Evolutionary conservation across 2,329 filamentous ascomycete genomes (phyloP), one percentile per base, ranked within the genome.

Genomic region (Botrytis aclada): DNA sequence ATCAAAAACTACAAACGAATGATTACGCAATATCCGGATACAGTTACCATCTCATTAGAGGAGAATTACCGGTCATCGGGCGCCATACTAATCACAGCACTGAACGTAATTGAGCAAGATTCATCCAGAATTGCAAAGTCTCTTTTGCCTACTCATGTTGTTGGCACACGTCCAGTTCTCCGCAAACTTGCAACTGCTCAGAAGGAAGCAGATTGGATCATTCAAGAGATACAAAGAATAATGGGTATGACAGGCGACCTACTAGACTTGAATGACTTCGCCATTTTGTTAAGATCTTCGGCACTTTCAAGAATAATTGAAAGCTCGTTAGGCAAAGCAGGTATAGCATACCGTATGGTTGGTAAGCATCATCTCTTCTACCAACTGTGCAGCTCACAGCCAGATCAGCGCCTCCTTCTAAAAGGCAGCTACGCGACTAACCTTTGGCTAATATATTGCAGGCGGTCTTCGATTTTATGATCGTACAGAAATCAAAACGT

Each of bases 1-100:
- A 93, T 95, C 77, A 92, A 92, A 80, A 99, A 98, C 78, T 86
- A 98, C 65, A 88, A 89, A 76, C 89, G 92, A 3, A 90, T 99
- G 85, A 88, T 94, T 70, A 85, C 85, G 60, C 90, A 93, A 73
- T 98, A 92, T 79, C 90, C 90, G 0, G 88, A 92, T 39, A 96
- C 94, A 0, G 87, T 94, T 7, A 92, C 96, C 73, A 89, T 98
- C 62, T 90, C 95, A 9, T 85, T 99, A 3, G 93, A 98, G 80
- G 93, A 98, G 79, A 99, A 98, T 79, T 99, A 99, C 80, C 89
- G 95, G 34, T 98, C 95, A 1, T 97, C 94, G 0, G 93, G 91
- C 56, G 90, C 90, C 12, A 98, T 99, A 74, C 85, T 98, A 37
- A 87, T 88, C 73, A 89, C 92, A 9, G 94, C 96, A 0, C 86